Evolutionary conservation across 345 rosid genomes (phyloP).

Genomic region (Hypericum perforatum): DNA sequence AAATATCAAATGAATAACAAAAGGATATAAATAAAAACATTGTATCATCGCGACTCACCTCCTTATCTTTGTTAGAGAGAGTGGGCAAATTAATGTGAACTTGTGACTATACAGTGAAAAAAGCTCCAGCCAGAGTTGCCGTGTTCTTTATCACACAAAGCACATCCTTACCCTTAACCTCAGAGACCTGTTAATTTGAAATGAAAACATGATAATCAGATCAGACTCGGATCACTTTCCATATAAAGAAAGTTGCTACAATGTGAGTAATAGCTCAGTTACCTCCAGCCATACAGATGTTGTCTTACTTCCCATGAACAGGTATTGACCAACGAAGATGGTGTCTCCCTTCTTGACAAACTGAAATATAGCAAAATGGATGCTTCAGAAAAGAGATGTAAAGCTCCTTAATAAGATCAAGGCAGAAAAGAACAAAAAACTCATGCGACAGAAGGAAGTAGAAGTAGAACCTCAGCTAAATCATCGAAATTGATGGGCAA

Average conservation of each 20-base stretch:
- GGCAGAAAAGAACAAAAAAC: background rate
- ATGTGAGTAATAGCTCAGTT: slow-evolving; percentile 7
- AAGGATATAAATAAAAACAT: background rate
- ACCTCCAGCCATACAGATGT: slow-evolving; percentile 99
- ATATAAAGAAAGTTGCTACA: too few species aligned
- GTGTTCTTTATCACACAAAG: slow-evolving; percentile 77
- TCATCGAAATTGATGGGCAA: slow-evolving; percentile 92
- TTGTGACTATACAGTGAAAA: slow-evolving; percentile 93
- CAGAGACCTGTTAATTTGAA: slow-evolving; percentile 51
- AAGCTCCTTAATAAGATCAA: too few species aligned
- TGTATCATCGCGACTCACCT: slow-evolving; percentile 58
- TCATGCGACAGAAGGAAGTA: background rate
- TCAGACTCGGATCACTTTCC: too few species aligned
- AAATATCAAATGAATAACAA: too few species aligned
- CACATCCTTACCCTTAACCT: slow-evolving; percentile 75
- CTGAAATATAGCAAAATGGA: slow-evolving; percentile 45
- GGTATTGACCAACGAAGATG: slow-evolving; percentile 83
- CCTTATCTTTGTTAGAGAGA: slow-evolving; percentile 79
- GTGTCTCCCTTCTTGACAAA: slow-evolving; percentile 91
- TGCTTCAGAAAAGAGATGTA: too few species aligned
- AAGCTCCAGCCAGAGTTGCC: slow-evolving; percentile 76
- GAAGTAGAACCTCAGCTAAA: slow-evolving; percentile 53
- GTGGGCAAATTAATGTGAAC: slow-evolving; percentile 80
- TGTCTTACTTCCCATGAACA: slow-evolving; percentile 95
- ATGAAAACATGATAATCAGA: too few species aligned